These are phyloP conservation scores for Populus hybrid DNA, from an alignment of 441 rosid genomes.

Conservation along the genomic window DNA sequence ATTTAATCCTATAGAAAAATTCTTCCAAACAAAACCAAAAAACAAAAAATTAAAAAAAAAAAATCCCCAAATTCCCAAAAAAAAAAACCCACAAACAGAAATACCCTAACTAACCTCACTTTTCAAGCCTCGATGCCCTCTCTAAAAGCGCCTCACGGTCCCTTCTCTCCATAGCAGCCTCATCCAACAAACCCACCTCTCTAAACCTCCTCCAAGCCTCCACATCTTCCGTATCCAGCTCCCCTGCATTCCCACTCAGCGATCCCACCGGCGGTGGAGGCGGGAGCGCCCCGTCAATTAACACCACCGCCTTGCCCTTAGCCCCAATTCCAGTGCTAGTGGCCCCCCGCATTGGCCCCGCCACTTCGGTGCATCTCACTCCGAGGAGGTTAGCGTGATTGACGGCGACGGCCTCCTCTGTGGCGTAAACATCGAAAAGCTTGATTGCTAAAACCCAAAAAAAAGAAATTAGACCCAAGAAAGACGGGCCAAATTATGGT, in stretches of 20 bases:
- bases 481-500: background rate
- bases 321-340: conserved; percentile 31
- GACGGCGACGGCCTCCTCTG: conserved; percentile 44
- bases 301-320: conserved; percentile 64
- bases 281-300: conserved; percentile 34
- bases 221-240: conserved; percentile 33
- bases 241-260: conserved; percentile 29
- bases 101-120: conserved; percentile 45
- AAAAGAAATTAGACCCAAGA: background rate
- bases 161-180: conserved; percentile 58
- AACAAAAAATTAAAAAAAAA: background rate
- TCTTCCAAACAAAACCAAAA: background rate
- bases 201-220: conserved; percentile 77
- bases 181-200: conserved; percentile 79
- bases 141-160: conserved; percentile 65
- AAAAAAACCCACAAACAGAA: background rate
- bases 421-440: conserved; percentile 53
- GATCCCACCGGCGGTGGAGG: conserved; percentile 49
- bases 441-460: background rate
- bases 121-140: conserved; percentile 61
- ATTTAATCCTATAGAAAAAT: background rate
- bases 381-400: conserved; percentile 40
- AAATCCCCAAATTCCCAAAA: too few species aligned
- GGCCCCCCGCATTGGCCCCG: conserved; percentile 15
- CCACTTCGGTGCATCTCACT: conserved; percentile 33